Evolutionary conservation across 257 asterid genomes (phyloP).

Genomic region (Solanum pinnatisectum): DNA sequence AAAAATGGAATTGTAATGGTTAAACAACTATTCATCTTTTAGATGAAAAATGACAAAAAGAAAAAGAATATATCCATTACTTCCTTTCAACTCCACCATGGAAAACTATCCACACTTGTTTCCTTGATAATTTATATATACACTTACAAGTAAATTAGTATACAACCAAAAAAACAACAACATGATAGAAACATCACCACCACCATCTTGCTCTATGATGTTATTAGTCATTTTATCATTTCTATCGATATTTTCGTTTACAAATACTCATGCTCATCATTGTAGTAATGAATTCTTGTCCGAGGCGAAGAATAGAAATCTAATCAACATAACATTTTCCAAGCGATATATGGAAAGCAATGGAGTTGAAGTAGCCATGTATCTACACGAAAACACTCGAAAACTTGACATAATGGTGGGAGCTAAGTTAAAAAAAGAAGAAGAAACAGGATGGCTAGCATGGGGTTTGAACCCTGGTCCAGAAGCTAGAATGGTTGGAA

Average conservation of each 20-base stretch:
- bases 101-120: neutral
- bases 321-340: conserved; percentile 21
- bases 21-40: neutral
- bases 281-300: conserved; percentile 21
- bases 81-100: neutral
- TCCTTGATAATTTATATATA: neutral
- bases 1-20: neutral
- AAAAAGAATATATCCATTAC: neutral
- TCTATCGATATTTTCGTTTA: neutral
- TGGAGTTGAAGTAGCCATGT: conserved; percentile 44
- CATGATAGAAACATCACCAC: neutral
- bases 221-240: neutral
- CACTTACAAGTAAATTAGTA: neutral
- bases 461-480: conserved; percentile 60
- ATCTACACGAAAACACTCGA: conserved; percentile 7
- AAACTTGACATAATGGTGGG: conserved; percentile 35
- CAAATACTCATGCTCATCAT: conserved; percentile 1
- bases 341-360: conserved; percentile 1
- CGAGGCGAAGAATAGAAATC: neutral
- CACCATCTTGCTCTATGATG: neutral
- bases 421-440: conserved; percentile 8
- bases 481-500: conserved; percentile 40
- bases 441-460: conserved; percentile 43
- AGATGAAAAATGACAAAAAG: neutral
- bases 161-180: neutral